Conservation (phyloP, 345 rosid species). For the Salix exigua region DNA sequence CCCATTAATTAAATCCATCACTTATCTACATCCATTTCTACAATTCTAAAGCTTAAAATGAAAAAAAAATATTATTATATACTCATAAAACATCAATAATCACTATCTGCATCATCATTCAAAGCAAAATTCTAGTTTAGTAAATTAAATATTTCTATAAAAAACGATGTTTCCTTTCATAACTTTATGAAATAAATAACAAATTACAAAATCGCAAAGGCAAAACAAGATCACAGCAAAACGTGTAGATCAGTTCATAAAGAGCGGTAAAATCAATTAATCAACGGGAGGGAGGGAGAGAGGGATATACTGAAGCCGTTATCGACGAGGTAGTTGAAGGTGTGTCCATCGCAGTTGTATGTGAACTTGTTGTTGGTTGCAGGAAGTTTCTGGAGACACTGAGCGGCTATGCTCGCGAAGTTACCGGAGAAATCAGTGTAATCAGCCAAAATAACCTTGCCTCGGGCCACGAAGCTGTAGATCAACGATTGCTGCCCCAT, state of each 20-base stretch:
- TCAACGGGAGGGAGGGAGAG: neutral
- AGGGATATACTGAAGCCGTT: slow-evolving; percentile 50
- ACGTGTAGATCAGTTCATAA: neutral
- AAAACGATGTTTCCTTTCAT: too few relatives aligned
- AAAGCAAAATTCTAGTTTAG: too few relatives aligned
- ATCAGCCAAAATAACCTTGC: slow-evolving; percentile 58
- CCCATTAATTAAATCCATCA: too few relatives aligned
- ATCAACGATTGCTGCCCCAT: slow-evolving; percentile 72
- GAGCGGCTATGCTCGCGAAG: slow-evolving; percentile 59
- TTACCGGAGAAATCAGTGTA: slow-evolving; percentile 66
- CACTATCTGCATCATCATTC: too few relatives aligned
- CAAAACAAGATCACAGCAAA: neutral
- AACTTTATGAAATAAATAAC: too few relatives aligned
- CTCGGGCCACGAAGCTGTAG: slow-evolving; percentile 68
- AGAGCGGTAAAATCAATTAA: neutral
- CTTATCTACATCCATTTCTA: neutral
- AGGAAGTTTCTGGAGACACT: slow-evolving; percentile 72
- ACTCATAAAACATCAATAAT: too few relatives aligned
- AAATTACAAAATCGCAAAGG: neutral
- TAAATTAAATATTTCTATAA: too few relatives aligned
- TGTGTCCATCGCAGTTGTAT: slow-evolving; percentile 69
- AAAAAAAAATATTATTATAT: too few relatives aligned
- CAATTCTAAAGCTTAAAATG: neutral
- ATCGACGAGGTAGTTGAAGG: slow-evolving; percentile 64
- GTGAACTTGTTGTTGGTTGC: slow-evolving; percentile 62